phyloP scores from a whole-genome alignment of 345 rosid genomes.

The Psidium guajava region DNA sequence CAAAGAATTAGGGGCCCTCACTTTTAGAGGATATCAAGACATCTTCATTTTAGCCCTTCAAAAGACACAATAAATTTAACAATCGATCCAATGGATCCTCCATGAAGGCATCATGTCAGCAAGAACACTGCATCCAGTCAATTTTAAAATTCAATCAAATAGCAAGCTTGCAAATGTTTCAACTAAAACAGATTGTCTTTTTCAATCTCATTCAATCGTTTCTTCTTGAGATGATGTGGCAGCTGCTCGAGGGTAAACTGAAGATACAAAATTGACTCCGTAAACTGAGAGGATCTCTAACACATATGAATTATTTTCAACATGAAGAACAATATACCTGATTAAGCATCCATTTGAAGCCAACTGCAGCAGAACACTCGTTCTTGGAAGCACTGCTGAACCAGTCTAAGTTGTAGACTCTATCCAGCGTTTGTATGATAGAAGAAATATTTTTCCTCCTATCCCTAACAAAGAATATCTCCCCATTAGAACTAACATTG shows the following conservation, averaged over 20 bases:
- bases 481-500: slow-evolving; percentile 93
- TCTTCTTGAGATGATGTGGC: background rate
- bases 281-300: background rate
- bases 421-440: slow-evolving; percentile 54
- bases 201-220: background rate
- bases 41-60: background rate
- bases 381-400: slow-evolving; percentile 86
- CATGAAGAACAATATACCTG: slow-evolving; percentile 40
- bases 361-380: slow-evolving; percentile 90
- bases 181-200: background rate
- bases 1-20: background rate
- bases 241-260: background rate
- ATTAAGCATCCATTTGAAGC: slow-evolving; percentile 99
- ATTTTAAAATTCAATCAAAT: background rate
- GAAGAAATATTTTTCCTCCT: slow-evolving; percentile 60
- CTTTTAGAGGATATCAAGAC: background rate
- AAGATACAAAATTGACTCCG: background rate
- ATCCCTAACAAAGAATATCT: slow-evolving; percentile 58
- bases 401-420: slow-evolving; percentile 87
- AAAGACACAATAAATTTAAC: background rate
- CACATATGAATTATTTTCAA: background rate
- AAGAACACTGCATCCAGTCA: background rate
- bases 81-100: background rate
- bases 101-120: background rate
- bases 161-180: background rate